Evolutionary conservation across 1,139 yeast genomes (phyloP), one percentile per base, ranked within the genome.

Genomic region (Kodamaea ohmeri): DNA sequence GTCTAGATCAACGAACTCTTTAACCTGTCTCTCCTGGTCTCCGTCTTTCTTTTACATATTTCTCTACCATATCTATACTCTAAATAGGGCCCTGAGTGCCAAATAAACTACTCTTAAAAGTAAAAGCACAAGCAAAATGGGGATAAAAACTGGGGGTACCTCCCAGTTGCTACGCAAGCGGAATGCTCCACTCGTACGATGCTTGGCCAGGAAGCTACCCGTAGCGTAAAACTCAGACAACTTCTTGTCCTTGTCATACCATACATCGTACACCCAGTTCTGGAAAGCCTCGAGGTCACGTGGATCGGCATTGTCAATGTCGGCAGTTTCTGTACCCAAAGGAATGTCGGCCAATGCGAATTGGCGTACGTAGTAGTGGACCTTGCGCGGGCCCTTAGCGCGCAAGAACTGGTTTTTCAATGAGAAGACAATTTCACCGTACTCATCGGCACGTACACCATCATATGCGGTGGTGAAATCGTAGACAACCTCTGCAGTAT

Each of bases 391-490:
- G 14, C 88, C 85, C 40, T 73, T 64, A 1, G 96, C 96, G 35
- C 68, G 61, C 6, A 88, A 53, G 53, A 80, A 89, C 40, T 83
- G 76, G 29, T 74, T 67, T 41, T 73, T 71, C 39, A 92, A 67
- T 2, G 90, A 78, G 56, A 73, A 94, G 22, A 72, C 70, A 47
- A 83, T 83, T 55, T 90, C 97, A 1, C 96, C 97, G 56, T 73
- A 84, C 44, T 79, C 80, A 9, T 73, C 75, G 1, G 74, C 61
- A 27, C 55, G 59, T 37, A 87, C 78, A 6, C 87, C 95, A 4
- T 82, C 73, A 57, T 90, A 92, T 1, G 83, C 96, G 25, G 88
- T 73, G 0, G 98, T 88, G 27, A 86, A 64, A 57, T 94, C 97
- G 55, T 89, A 86, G 1, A 92, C 75, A 19, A 74, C 79, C 35